A percentile compares a stretch with the other conserved stretches of the same genome.
phyloP scores from a whole-genome alignment of 228 moss, liverwort and hornwort genomes.

The Sphagnum fallax region DNA sequence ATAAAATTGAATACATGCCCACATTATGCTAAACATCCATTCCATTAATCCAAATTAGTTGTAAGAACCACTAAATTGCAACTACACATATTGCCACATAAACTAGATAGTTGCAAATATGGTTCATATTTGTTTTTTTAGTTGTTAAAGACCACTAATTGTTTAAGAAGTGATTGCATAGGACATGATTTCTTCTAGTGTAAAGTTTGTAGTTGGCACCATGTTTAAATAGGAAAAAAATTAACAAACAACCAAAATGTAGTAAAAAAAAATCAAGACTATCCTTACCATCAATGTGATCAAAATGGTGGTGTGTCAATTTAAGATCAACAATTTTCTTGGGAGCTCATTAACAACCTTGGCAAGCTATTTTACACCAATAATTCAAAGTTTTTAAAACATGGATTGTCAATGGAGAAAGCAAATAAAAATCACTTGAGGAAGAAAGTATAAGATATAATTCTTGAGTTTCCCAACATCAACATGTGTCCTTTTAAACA shows the following conservation, averaged over 20 bases:
- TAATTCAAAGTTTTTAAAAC: background rate
- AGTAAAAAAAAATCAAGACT: background rate
- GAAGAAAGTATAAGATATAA: too few species aligned
- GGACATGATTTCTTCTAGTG: constrained; percentile 31
- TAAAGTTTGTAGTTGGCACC: constrained; percentile 16
- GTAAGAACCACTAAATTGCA: background rate
- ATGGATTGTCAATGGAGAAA: background rate
- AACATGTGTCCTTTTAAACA: background rate
- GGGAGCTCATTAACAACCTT: constrained; percentile 75
- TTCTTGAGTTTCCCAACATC: too few species aligned
- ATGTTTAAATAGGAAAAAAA: too few species aligned
- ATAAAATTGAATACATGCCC: too few species aligned
- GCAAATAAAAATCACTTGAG: too few species aligned
- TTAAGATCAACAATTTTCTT: constrained; percentile 71
- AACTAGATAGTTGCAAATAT: constrained; percentile 42
- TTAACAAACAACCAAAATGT: too few species aligned
- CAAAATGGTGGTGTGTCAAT: constrained; percentile 82
- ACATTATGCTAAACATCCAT: background rate
- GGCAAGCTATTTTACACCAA: constrained; percentile 82
- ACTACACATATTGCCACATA: constrained; percentile 67
- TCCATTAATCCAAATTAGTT: too few species aligned
- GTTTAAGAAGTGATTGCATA: too few species aligned
- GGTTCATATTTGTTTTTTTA: too few species aligned
- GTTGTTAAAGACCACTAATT: too few species aligned
- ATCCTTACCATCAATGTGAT: constrained; percentile 79